Base-by-base conservation (phyloP, 768 basidiomycete genomes). In the Trichaptum fuscoviolaceum region DNA sequence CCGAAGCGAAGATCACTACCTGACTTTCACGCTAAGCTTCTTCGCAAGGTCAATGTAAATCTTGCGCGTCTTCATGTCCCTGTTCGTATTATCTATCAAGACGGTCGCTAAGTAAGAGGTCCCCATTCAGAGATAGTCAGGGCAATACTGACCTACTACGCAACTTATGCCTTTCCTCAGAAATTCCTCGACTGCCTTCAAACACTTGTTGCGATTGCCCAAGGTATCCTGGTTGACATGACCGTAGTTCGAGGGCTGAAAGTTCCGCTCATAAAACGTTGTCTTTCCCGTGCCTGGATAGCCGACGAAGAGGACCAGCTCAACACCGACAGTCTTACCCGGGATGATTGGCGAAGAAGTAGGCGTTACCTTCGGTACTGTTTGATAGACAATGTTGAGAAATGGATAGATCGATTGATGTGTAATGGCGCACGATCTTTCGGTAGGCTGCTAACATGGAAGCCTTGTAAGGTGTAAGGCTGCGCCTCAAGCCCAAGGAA, bases 181-280 rank as follows among this genome's bases (percentile, higher is more conserved):
- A 0, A 83, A 81, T 25, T 83, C 82, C 63, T 85, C 81, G 0
- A 87, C 86, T 1, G 82, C 84, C 70, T 82, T 87, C 62, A 95
- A 68, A 71, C 96, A 97, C 70, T 87, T 92, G 10, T 85, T 78
- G 58, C 91, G 83, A n/a, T 87, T 87, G 63, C 85, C 85, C 17
- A 98, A 76, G 1, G 79, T 86, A 73, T 96, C 94, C 76, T 96
- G 95, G 73, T 96, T 96, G 68, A 99, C 82, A 69, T 96, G 93
- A 1, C 82, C 76, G 75, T 98, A 97, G 17, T 84, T 88, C 4
- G 76, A 77, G 0, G 87, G 80, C 20, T 79, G 75, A 75, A 98
- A 96, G 74, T 94, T 79, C 58, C 74, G 81, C 20, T 79, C 80
- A 75, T 83, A 98, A 76, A 97, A 92, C 0, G 90, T 84, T 0